Conservation (phyloP, 257 asterid species). For the Nicotiana otophora region DNA sequence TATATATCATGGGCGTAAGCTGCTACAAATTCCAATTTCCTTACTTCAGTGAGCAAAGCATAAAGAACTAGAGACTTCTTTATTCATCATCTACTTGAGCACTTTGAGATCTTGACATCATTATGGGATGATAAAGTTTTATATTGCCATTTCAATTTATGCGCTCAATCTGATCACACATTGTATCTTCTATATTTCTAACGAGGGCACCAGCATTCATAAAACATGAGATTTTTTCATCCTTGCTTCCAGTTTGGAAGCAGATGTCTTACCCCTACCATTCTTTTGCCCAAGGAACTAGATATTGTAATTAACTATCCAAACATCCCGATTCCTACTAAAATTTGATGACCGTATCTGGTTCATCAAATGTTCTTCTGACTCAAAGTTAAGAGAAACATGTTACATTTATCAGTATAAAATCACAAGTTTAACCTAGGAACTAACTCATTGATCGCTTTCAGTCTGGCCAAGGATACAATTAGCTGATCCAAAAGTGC, state of each 20-base stretch:
- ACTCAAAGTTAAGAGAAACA: background rate
- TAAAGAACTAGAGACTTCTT: background rate
- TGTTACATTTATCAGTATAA: background rate
- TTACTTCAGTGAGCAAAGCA: background rate
- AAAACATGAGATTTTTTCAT: background rate
- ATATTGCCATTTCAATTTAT: background rate
- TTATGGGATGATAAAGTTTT: background rate
- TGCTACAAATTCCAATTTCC: background rate
- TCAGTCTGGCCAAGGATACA: background rate
- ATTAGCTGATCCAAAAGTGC: background rate
- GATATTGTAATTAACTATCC: background rate
- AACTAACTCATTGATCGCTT: background rate
- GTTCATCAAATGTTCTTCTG: background rate
- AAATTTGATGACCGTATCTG: background rate
- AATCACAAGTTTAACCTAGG: background rate
- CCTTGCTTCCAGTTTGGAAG: background rate
- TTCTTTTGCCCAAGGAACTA: background rate
- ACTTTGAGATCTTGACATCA: background rate
- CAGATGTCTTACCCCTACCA: background rate
- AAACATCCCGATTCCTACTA: background rate
- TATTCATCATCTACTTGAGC: background rate
- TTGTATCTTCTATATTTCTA: background rate
- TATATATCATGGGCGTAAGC: background rate
- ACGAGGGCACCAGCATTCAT: background rate
- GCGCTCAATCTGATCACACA: background rate